Evolutionary conservation across 805 yeast species (phyloP).

Genomic region (Lachancea fermentati): DNA sequence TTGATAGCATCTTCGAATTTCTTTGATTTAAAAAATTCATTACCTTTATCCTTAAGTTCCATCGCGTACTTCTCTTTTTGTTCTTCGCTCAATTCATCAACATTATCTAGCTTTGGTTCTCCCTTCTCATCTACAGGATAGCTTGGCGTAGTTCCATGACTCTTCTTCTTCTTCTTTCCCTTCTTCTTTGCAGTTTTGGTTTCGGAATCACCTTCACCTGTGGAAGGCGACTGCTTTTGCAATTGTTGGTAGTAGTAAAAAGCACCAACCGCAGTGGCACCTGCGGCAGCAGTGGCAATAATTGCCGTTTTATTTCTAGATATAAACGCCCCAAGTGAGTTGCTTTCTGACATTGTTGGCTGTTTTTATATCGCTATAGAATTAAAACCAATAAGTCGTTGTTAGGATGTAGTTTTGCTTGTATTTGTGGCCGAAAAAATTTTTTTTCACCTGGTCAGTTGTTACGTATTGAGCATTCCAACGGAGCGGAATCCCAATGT

Average conservation of each 20-base stretch:
- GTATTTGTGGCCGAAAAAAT: not conserved
- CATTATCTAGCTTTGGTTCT: conserved; percentile 47
- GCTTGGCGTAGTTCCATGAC: conserved; percentile 26
- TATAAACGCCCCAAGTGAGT: conserved; percentile 29
- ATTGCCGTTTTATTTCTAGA: conserved; percentile 54
- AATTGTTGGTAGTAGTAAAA: conserved; percentile 43
- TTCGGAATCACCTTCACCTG: conserved; percentile 17
- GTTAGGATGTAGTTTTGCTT: not conserved
- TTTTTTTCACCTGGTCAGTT: not conserved
- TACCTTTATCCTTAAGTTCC: conserved; percentile 86
- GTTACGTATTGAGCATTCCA: too few relatives aligned
- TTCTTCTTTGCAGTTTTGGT: conserved; percentile 22
- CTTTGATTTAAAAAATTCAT: conserved; percentile 65
- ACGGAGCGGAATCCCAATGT: too few relatives aligned
- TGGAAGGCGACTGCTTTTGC: conserved; percentile 13
- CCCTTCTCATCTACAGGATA: conserved; percentile 56
- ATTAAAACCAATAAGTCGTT: not conserved
- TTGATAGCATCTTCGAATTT: conserved; percentile 70
- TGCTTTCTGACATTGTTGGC: conserved; percentile 23
- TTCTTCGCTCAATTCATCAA: conserved; percentile 41
- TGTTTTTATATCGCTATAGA: not conserved
- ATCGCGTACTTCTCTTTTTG: conserved; percentile 62
- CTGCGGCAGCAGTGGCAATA: conserved; percentile 56
- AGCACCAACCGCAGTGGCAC: conserved; percentile 59
- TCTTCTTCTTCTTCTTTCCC: conserved; percentile 44